Percentiles rank a stretch among this genome's conserved stretches.
Conservation (phyloP, 345 rosid species). For the Kernera saxatilis region DNA sequence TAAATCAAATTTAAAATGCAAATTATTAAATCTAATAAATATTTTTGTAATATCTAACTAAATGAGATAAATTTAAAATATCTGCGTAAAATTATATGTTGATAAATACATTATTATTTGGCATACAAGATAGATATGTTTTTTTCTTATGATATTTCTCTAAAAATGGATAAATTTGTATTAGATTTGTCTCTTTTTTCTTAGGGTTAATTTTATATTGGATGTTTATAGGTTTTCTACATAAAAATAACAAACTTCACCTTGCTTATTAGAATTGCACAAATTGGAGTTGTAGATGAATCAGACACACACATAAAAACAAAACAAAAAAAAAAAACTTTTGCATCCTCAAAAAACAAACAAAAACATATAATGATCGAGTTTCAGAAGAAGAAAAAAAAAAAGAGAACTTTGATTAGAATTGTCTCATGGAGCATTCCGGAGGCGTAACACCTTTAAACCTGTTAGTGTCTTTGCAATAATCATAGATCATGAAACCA, state of each 20-base stretch:
- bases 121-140: too few relatives aligned
- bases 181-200: not conserved
- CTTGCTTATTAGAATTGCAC: not conserved
- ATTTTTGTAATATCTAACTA: not conserved
- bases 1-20: not conserved
- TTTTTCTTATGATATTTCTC: not conserved
- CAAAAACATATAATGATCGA: not conserved
- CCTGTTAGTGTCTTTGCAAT: constrained; percentile 56
- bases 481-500: constrained; percentile 60
- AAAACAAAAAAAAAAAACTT: too few relatives aligned
- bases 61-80: not conserved
- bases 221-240: too few relatives aligned
- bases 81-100: not conserved
- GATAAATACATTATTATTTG: not conserved
- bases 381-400: not conserved
- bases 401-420: constrained; percentile 18
- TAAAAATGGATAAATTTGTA: not conserved
- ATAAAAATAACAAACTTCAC: not conserved
- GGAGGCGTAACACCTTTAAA: constrained; percentile 54
- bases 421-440: constrained; percentile 60
- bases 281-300: not conserved
- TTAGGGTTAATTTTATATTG: not conserved
- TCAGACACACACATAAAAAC: not conserved
- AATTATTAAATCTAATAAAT: not conserved
- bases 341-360: too few relatives aligned